Evolutionary conservation across 2,329 filamentous ascomycete species (phyloP).

Genomic region (Microascus cirrosus): DNA sequence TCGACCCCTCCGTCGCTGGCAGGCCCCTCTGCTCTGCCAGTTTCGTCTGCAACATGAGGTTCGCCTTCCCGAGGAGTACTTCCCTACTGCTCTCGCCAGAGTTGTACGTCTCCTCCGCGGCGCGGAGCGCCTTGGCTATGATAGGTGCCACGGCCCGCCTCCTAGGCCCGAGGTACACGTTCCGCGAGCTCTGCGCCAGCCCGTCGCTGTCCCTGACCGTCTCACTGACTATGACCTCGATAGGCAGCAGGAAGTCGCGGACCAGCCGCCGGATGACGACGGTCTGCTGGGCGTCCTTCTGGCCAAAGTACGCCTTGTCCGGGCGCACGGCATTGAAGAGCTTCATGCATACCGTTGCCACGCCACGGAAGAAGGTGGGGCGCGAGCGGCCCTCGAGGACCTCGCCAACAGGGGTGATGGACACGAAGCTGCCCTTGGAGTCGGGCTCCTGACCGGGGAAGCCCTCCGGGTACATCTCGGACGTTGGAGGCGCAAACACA

Average conservation of each 20-base stretch:
- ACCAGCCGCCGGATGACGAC: conserved; percentile 82
- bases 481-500: conserved; percentile 75
- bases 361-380: conserved; percentile 92
- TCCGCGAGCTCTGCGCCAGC: conserved; percentile 82
- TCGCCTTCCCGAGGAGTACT: conserved; percentile 63
- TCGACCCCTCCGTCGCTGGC: conserved; percentile 47
- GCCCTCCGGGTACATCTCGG: conserved; percentile 79
- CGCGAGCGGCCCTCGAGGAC: conserved; percentile 75
- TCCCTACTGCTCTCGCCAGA: conserved; percentile 41
- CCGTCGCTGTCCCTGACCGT: conserved; percentile 74
- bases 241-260: conserved; percentile 72
- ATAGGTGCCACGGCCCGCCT: conserved; percentile 63
- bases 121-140: conserved; percentile 55
- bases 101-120: conserved; percentile 58
- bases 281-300: conserved; percentile 96
- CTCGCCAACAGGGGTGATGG: conserved; percentile 72
- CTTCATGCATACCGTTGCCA: conserved; percentile 94
- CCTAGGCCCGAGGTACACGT: conserved; percentile 77
- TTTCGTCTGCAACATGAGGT: conserved; percentile 42
- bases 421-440: conserved; percentile 81
- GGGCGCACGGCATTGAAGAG: conserved; percentile 40
- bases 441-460: conserved; percentile 61
- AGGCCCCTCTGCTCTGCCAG: conserved; percentile 52
- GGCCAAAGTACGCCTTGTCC: conserved; percentile 78
- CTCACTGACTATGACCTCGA: conserved; percentile 59